These are phyloP conservation scores for Flaveria brownii DNA, from an alignment of 129 eudicot species.

Conservation along the genomic window DNA sequence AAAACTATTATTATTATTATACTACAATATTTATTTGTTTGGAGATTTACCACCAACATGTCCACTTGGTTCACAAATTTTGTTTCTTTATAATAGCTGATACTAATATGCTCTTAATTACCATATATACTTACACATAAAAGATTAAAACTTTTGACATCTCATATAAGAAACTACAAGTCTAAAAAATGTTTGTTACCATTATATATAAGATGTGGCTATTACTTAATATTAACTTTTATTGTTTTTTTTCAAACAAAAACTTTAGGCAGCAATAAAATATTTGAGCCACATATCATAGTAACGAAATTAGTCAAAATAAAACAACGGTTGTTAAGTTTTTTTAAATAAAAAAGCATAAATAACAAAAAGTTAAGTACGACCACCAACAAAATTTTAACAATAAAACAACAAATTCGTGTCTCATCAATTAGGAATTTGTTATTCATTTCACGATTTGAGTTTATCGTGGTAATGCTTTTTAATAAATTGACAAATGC, in stretches of 20 bases:
- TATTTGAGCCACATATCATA: slow-evolving; percentile 1
- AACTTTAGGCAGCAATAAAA: neutral
- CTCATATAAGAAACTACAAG: no score
- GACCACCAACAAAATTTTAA: slow-evolving; percentile 3
- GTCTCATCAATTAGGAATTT: slow-evolving; percentile 9
- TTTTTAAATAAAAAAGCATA: neutral
- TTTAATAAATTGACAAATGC: neutral
- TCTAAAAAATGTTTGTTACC: neutral
- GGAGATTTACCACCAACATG: no score
- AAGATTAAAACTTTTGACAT: no score
- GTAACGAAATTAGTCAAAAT: slow-evolving; percentile 17
- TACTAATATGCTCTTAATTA: no score
- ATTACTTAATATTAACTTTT: no score
- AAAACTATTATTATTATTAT: no score
- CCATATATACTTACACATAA: no score
- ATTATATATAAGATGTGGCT: neutral
- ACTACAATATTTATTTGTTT: no score
- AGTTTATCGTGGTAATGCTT: neutral
- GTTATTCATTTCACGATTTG: neutral
- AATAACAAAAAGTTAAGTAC: neutral
- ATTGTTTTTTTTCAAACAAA: no score
- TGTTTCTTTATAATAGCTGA: no score
- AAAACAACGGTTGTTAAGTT: slow-evolving; percentile 9
- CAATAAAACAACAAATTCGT: neutral
- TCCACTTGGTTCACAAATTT: no score